A percentile compares a stretch with the other conserved stretches of the same genome.
phyloP scores from a whole-genome alignment of 179 eudicot genomes.

The Carnegiea gigantea region DNA sequence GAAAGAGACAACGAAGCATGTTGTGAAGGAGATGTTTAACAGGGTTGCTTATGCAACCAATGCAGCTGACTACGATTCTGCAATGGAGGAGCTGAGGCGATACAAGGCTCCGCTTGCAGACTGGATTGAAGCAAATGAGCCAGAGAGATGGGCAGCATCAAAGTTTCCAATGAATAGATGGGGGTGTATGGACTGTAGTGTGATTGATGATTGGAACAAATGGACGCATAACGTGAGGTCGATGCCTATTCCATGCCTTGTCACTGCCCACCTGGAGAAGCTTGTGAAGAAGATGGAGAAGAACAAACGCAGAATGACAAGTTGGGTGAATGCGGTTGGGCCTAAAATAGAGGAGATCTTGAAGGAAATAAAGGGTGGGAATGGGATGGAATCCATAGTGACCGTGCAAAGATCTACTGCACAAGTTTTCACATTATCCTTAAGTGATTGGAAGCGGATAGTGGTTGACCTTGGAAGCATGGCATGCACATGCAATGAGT shows the following conservation, averaged over 20 bases:
- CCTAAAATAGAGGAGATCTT: neutral
- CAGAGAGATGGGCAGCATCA: neutral
- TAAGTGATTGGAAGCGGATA: neutral
- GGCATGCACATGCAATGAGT: slow-evolving; percentile 3
- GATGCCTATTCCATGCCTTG: slow-evolving; percentile 2
- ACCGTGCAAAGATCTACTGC: neutral
- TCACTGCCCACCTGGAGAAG: neutral
- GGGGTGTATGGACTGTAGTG: slow-evolving; percentile 2
- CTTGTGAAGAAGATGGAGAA: slow-evolving; percentile 8
- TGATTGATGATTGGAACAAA: slow-evolving; percentile 1
- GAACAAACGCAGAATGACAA: neutral
- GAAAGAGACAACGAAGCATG: neutral
- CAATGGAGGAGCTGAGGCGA: neutral
- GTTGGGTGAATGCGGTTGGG: neutral
- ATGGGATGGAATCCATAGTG: neutral
- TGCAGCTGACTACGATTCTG: neutral
- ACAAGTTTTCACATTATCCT: neutral
- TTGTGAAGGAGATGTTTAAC: slow-evolving; percentile 5
- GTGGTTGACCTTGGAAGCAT: slow-evolving; percentile 3
- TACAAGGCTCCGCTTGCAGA: neutral
- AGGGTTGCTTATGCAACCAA: neutral
- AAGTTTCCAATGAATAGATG: slow-evolving; percentile 1
- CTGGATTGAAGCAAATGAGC: slow-evolving; percentile 8
- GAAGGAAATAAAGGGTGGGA: neutral
- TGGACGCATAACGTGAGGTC: neutral